Evolutionary conservation across 2,329 filamentous ascomycete genomes (phyloP), one percentile per base, ranked within the genome.

Genomic region (Ceratocystiopsis sp.): DNA sequence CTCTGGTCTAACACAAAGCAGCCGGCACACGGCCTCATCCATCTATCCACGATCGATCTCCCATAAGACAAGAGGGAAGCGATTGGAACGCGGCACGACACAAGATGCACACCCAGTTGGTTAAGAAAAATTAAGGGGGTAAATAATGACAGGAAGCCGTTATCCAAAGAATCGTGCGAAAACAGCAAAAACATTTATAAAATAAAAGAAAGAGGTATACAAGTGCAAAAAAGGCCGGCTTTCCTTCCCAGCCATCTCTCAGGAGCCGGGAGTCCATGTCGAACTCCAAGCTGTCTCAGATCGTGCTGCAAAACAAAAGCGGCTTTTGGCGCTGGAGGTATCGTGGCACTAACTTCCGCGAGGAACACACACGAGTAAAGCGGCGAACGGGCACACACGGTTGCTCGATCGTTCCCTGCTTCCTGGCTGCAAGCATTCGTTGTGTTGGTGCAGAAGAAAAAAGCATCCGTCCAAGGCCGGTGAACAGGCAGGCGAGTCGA

Each of bases 1-100:
- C 12, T n/a, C 6, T 38, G 14, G 10, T 42, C 17, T 34, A 12
- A 38, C 38, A 39, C 40, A 14, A 14, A 16, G 32, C 52, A 80
- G 76, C 74, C 76, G 21, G 67, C 72, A 2, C 78, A 79, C 51
- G 75, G 75, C 3, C 57, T 80, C 41, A 73, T 80, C 44, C 73
- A 79, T 52, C 61, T 80, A 4, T 72, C 77, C 53, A 68, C 64
- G 48, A 61, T 67, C 57, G 62, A 67, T 38, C 45, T 65, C 17
- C 61, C 41, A 17, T 43, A 10, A 16, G 36, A 10, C 19, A 18
- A 10, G 1, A 10, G 1, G 34, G 7, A 37, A 15, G 33, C 15
- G n/a, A 35, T 32, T 17, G 19, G 19, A 21, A 21, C 19, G 19
- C 19, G 19, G 19, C 19, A 21, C 19, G 19, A 21, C 4, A 41